Evolutionary conservation across 1,284 basidiomycete species (phyloP), one percentile per base, ranked within the genome.

Genomic region (Fomes fomentarius): DNA sequence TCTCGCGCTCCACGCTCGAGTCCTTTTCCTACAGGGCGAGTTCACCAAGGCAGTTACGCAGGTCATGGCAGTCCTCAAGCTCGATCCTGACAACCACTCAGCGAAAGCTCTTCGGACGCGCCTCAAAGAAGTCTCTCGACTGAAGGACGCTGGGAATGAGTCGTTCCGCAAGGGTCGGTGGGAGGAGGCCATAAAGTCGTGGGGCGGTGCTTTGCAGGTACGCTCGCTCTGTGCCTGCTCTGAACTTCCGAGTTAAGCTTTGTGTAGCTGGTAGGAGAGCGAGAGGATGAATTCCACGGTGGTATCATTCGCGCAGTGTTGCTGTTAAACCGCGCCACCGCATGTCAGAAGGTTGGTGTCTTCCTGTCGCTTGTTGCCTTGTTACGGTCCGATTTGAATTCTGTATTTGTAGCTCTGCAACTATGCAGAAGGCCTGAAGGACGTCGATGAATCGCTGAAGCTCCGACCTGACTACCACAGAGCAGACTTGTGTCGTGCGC

Each of bases 1-100:
- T 6, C 39, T 58, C 50, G 24, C 42, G 11, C 38, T 61, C 10
- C 51, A 49, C 7, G 60, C 50, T 9, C 24, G 53, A 11, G 42
- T 59, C 0, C 25, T 58, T 5, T 61, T 65, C 42, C 31, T 63
- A 12, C 50, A 52, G 6, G 60, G 42, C 17, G 49, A 61, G 31
- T 34, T 57, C 1, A 8, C 43, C 1, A 37, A 54, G 11, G 57
- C 61, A 2, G n/a, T 56, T 4, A 11, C 22, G 2, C 54, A 60
- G 21, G 11, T 53, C 17, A 8, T 34, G 1, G 26, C 46, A 11
- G 47, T 40, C 1, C 33, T 63, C 34, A 54, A 50, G 21, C 40
- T 60, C 8, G 62, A 65, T 38, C 62, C 63, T 3, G 62, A 63
- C 22, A 57, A 56, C 37, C 14, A 19, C 41, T 17, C 47, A 39